These are phyloP conservation scores for Calonectria multiphialidica DNA, from an alignment of 2,329 filamentous ascomycete genomes.

Conservation along the genomic window DNA sequence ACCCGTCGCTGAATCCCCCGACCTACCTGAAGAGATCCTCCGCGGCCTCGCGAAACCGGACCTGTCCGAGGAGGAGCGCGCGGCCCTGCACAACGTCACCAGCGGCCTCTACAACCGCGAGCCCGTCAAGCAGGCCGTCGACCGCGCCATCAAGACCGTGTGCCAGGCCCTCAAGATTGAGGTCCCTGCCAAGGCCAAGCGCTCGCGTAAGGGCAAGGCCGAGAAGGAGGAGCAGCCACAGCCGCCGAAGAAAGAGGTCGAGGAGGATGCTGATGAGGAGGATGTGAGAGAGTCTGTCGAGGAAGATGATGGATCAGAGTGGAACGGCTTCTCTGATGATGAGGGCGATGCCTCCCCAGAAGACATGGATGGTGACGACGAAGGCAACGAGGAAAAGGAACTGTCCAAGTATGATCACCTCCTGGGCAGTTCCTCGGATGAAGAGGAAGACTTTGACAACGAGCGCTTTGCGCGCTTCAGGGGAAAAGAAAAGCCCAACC, in stretches of 20 bases:
- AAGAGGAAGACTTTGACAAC: slow-evolving; percentile 53
- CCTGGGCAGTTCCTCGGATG: slow-evolving; percentile 58
- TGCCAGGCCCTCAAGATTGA: slow-evolving; percentile 63
- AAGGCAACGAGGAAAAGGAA: slow-evolving; percentile 49
- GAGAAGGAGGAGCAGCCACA: slow-evolving; percentile 47
- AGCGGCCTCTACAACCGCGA: slow-evolving; percentile 67
- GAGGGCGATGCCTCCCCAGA: slow-evolving; percentile 22
- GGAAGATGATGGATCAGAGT: slow-evolving; percentile 47
- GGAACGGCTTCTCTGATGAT: slow-evolving; percentile 52
- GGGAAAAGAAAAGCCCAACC: slow-evolving; percentile 51
- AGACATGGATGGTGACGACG: slow-evolving; percentile 41
- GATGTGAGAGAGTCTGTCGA: slow-evolving; percentile 36
- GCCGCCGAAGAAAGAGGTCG: slow-evolving; percentile 28
- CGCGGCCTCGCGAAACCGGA: slow-evolving; percentile 62
- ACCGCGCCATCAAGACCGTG: slow-evolving; percentile 61
- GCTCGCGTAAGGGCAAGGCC: slow-evolving; percentile 47
- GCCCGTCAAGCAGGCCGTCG: slow-evolving; percentile 62
- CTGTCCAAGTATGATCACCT: slow-evolving; percentile 59
- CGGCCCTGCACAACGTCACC: slow-evolving; percentile 69
- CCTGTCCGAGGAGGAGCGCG: slow-evolving; percentile 63
- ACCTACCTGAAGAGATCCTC: slow-evolving; percentile 62
- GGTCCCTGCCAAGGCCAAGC: slow-evolving; percentile 56
- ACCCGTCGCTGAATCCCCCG: slow-evolving; percentile 62
- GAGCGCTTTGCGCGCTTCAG: slow-evolving; percentile 46
- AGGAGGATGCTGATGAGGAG: slow-evolving; percentile 31